Conservation (phyloP, 2,329 filamentous ascomycete genomes). For the Byssochlamys sp. region DNA sequence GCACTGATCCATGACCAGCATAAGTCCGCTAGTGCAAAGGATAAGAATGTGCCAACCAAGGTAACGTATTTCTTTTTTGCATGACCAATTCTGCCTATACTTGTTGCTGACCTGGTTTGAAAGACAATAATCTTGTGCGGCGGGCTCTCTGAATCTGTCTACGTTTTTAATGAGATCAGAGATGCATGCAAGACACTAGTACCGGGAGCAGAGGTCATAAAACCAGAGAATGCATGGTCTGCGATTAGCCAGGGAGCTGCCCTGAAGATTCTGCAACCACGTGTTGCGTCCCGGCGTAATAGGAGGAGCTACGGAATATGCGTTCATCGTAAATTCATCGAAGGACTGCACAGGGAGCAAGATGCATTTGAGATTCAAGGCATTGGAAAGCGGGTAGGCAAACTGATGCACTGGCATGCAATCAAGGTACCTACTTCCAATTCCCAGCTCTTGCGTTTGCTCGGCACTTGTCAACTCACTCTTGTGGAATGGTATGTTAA, state of each 20-base stretch:
- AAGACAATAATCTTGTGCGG: conserved; percentile 3
- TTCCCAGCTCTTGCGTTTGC: no score
- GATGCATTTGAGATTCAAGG: background rate
- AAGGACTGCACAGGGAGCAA: background rate
- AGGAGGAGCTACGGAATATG: conserved; percentile 3
- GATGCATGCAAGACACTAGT: background rate
- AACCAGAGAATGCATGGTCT: conserved; percentile 2
- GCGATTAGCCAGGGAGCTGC: conserved; percentile 4
- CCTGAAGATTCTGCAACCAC: background rate
- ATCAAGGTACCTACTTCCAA: background rate
- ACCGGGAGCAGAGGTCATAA: background rate
- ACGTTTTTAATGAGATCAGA: background rate
- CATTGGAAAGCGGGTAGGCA: conserved; percentile 1
- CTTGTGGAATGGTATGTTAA: background rate
- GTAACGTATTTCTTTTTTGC: background rate
- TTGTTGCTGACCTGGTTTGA: background rate
- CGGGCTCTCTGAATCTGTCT: conserved; percentile 1
- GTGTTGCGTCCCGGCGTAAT: background rate
- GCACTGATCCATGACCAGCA: background rate
- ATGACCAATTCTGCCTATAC: background rate
- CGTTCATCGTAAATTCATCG: background rate
- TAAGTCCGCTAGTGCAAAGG: background rate
- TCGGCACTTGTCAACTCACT: background rate
- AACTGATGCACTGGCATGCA: conserved; percentile 4
- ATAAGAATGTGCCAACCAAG: background rate